Base-by-base conservation (phyloP, 495 filamentous ascomycete genomes). In the Platismatia glauca region DNA sequence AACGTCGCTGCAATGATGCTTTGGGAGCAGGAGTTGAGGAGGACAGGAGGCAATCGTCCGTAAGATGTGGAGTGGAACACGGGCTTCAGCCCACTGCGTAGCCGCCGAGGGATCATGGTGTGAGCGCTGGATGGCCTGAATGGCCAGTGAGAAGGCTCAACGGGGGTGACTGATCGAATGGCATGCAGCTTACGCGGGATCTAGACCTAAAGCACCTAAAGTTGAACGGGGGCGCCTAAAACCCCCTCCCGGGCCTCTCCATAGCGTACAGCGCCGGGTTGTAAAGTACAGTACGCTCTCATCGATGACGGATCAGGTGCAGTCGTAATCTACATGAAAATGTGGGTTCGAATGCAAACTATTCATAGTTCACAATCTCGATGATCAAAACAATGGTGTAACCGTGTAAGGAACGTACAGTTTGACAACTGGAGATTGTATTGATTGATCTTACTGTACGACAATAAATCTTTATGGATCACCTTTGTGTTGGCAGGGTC, bases 81-180 rank as follows among this genome's bases (percentile, higher is more conserved):
- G 60, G 48, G 34, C 37, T 61, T 13, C 15, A 46, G 53, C 60
- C 56, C 60, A 55, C 35, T 38, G 57, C 61, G 37, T 67, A 67
- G 62, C 61, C 65, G 65, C 65, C 57, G 56, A 61, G 50, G 57
- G 59, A 63, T 61, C 35, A 55, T 55, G 37, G 44, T 39, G 48
- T 27, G 50, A 50, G 33, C 3, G 27, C 41, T 44, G 24, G n/a
- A 58, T 44, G 57, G 38, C 50, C 41, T 44, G 24, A 31, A 58
- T 44, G 57, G 38, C 50, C 50, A 53, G 27, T 53, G 50, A 53
- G 50, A 53, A 5, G 1, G 15, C 27, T 52, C 48, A 52, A 33
- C 22, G 4, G 48, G 48, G 48, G 24, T 31, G 27, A 59, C 22
- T 7, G 33, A 29, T 18, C 2, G 33, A 46, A 34, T 58, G 24